phyloP scores from a whole-genome alignment of 208 protist genomes.

The Lotmaria passim region DNA sequence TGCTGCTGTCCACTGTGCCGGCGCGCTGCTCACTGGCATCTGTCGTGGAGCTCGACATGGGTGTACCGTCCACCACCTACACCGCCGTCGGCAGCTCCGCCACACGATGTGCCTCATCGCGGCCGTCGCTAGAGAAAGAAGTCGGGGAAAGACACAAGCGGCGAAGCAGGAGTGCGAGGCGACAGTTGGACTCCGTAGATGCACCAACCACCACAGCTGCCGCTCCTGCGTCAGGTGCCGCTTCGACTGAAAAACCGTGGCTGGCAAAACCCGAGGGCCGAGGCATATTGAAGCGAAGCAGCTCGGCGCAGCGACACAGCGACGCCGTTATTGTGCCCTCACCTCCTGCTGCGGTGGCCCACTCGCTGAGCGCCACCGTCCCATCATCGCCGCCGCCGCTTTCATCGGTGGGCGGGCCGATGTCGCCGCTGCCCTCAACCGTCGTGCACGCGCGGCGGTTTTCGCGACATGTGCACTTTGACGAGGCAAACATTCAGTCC shows the following conservation, averaged over 20 bases:
- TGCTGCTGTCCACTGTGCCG: conserved; percentile 7
- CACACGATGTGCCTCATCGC: too few species aligned
- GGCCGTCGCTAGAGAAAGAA: too few species aligned
- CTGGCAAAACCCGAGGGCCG: not conserved
- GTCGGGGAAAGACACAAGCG: too few species aligned
- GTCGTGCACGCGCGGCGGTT: not conserved
- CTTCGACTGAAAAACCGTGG: conserved; percentile 15
- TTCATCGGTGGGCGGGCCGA: too few species aligned
- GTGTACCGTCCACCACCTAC: conserved; percentile 1
- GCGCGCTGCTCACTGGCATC: not conserved
- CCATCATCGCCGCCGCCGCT: not conserved
- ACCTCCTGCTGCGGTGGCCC: not conserved
- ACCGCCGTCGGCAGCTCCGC: not conserved
- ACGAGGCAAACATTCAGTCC: conserved; percentile 22
- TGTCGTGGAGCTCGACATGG: not conserved
- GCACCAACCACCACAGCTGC: not conserved
- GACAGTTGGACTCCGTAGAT: too few species aligned
- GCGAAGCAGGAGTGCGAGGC: not conserved
- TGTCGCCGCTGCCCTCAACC: not conserved
- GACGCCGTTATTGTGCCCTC: not conserved
- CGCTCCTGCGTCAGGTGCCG: too few species aligned
- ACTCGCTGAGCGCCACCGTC: not conserved
- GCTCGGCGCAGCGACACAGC: not conserved
- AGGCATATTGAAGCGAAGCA: conserved; percentile 8
- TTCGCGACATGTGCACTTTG: conserved; percentile 27